Evolutionary conservation across 495 filamentous ascomycete genomes (phyloP), one percentile per base, ranked within the genome.

Genomic region (Letharia lupina): DNA sequence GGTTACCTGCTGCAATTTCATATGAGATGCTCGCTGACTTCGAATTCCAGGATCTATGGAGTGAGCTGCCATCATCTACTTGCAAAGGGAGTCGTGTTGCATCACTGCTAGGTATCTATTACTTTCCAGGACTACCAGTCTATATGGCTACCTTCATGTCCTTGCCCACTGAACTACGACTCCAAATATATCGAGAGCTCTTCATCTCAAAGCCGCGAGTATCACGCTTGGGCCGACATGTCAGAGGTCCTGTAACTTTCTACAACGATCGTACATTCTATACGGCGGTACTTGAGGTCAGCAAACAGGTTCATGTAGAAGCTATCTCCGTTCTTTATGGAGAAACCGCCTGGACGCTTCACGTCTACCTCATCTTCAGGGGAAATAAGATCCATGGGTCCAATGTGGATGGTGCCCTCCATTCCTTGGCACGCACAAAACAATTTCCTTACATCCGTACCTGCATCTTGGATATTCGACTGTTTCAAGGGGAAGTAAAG

Each of bases 391-490:
- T 28, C 59, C 20, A 28, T 20, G 59, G 37, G 20, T 48, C 45
- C 7, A 15, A 28, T 28, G 23, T 60, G 23, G 16, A n/a, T 9
- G 4, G 12, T 61, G 59, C 59, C n/a, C 23, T 61, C 8, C 4
- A 18, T 41, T 31, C 60, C 10, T 13, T 45, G 23, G 12, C 39
- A 7, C 5, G n/a, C 23, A 45, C 16, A 31, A 61, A 13, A 31
- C 39, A 61, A 0, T 61, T 61, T 7, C 60, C 23, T 18, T 61
- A 28, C n/a, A 42, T 61, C 40, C 40, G 40, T 28, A 61, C 60
- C 60, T 42, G 60, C 41, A 61, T 41, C 42, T 61, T 61, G 20
- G 39, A 61, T 42, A 11, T 44, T 61, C 50, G 50, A 54, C 23
- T 54, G 31, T 33, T 54, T 28, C 50, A 28, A 33, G 50, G 28